A percentile compares a stretch with the other conserved stretches of the same genome.
phyloP scores from a whole-genome alignment of 352 stramenopile species.

The Phytophthora sp. region DNA sequence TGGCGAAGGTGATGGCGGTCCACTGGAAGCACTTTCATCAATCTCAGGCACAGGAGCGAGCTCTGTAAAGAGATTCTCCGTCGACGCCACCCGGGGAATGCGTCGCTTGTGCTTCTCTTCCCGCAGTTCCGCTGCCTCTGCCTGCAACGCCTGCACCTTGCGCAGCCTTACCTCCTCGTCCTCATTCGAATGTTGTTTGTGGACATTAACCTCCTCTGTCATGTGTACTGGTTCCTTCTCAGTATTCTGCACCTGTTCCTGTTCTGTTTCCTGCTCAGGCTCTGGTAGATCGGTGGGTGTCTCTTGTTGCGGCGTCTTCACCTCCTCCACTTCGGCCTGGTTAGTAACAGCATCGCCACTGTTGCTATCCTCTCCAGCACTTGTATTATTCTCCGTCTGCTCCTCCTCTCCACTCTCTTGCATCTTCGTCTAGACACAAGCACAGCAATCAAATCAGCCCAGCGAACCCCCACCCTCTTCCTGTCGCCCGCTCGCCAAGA shows the following conservation, averaged over 20 bases:
- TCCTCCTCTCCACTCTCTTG: constrained; percentile 32
- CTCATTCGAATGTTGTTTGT: constrained; percentile 14
- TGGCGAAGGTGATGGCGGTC: constrained; percentile 33
- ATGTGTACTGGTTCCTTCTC: constrained; percentile 2
- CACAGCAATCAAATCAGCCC: constrained; percentile 21
- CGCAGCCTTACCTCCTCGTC: constrained; percentile 21
- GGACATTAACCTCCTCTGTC: constrained; percentile 2
- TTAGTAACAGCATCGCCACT: constrained; percentile 17
- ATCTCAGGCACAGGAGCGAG: constrained; percentile 54
- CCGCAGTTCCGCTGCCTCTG: constrained; percentile 17
- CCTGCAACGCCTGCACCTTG: constrained; percentile 26
- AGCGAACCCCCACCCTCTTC: background rate
- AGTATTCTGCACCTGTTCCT: constrained; percentile 20
- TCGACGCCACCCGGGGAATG: constrained; percentile 17
- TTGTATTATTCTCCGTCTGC: constrained; percentile 25
- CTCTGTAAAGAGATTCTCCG: constrained; percentile 51
- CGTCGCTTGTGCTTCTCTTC: constrained; percentile 39
- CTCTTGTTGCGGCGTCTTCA: constrained; percentile 15
- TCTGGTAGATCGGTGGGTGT: constrained; percentile 29
- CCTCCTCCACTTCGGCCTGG: constrained; percentile 11
- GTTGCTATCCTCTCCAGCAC: constrained; percentile 27
- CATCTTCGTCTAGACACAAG: constrained; percentile 26
- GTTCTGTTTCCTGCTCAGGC: constrained; percentile 38
- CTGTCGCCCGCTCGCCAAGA: background rate
- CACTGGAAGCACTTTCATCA: constrained; percentile 51